phyloP scores from a whole-genome alignment of 768 basidiomycete genomes.

The Lactifluus volemus region DNA sequence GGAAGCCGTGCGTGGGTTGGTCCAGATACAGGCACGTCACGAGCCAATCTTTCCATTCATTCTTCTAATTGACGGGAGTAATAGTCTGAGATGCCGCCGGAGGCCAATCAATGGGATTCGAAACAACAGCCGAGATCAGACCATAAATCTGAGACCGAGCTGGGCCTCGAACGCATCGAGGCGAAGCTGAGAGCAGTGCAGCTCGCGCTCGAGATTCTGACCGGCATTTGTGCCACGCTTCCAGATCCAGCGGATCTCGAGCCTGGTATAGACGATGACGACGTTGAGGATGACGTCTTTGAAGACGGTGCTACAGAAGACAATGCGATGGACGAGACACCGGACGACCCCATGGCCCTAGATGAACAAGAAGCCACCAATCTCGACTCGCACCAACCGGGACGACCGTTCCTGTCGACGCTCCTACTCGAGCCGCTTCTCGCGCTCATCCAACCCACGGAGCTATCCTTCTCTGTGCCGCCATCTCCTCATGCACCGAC shows the following conservation, averaged over 20 bases:
- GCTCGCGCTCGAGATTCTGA: slow-evolving; percentile 81
- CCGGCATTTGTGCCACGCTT: slow-evolving; percentile 78
- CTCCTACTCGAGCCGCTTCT: slow-evolving; percentile 40
- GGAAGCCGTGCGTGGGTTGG: slow-evolving; percentile 41
- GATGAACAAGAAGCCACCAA: slow-evolving; percentile 13
- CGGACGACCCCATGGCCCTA: slow-evolving; percentile 23
- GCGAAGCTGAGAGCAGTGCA: slow-evolving; percentile 61
- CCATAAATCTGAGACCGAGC: slow-evolving; percentile 58
- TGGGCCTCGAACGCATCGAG: slow-evolving; percentile 69
- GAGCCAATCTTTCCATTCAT: not conserved
- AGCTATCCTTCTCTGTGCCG: slow-evolving; percentile 62
- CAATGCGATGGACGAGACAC: slow-evolving; percentile 28
- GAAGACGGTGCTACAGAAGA: slow-evolving; percentile 30
- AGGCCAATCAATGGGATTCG: slow-evolving; percentile 26
- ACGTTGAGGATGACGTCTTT: slow-evolving; percentile 32
- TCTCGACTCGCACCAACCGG: slow-evolving; percentile 17
- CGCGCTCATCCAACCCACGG: slow-evolving; percentile 60
- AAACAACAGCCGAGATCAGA: slow-evolving; percentile 40
- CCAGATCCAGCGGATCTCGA: slow-evolving; percentile 63
- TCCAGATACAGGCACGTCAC: slow-evolving; percentile 40
- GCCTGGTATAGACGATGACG: slow-evolving; percentile 27
- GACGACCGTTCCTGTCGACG: slow-evolving; percentile 41
- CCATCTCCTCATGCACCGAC: slow-evolving; percentile 75
- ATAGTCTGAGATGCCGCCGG: slow-evolving; percentile 47
- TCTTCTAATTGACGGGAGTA: not conserved